Percentiles rank a stretch among this genome's conserved stretches.
phyloP scores from a whole-genome alignment of 2,329 filamentous ascomycete genomes.

The Fusarium tupiense region DNA sequence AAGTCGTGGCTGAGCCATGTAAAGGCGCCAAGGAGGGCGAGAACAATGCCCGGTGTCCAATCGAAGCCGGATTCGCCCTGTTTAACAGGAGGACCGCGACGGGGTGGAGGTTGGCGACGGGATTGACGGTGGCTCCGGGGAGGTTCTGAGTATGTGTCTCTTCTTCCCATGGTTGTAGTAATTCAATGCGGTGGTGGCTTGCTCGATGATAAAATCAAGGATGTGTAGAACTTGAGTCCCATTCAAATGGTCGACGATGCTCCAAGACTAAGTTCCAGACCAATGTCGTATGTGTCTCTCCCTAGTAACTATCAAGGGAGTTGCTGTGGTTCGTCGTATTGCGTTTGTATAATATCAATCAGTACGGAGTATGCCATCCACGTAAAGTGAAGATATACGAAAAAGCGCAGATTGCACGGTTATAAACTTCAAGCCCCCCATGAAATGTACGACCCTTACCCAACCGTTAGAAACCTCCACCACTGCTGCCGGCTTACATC shows the following conservation, averaged over 20 bases:
- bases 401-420: neutral
- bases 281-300: slow-evolving; percentile 1
- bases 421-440: slow-evolving; percentile 4
- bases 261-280: neutral
- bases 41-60: slow-evolving; percentile 52
- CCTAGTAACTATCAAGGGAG: neutral
- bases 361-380: neutral
- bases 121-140: slow-evolving; percentile 14
- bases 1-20: slow-evolving; percentile 54
- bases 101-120: slow-evolving; percentile 7
- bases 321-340: neutral
- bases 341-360: neutral
- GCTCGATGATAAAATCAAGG: neutral
- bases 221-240: neutral
- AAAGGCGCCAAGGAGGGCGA: slow-evolving; percentile 50
- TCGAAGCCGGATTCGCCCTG: slow-evolving; percentile 52
- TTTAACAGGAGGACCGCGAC: slow-evolving; percentile 41
- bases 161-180: slow-evolving; percentile 26
- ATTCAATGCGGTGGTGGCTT: neutral
- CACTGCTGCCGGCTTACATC: slow-evolving; percentile 4
- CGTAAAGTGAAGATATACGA: neutral
- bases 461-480: slow-evolving; percentile 1
- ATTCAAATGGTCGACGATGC: neutral
- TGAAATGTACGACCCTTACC: neutral
- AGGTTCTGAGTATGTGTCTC: slow-evolving; percentile 27